These are phyloP conservation scores for Aspergillus floridensis DNA, from an alignment of 2,329 filamentous ascomycete species.

Conservation along the genomic window DNA sequence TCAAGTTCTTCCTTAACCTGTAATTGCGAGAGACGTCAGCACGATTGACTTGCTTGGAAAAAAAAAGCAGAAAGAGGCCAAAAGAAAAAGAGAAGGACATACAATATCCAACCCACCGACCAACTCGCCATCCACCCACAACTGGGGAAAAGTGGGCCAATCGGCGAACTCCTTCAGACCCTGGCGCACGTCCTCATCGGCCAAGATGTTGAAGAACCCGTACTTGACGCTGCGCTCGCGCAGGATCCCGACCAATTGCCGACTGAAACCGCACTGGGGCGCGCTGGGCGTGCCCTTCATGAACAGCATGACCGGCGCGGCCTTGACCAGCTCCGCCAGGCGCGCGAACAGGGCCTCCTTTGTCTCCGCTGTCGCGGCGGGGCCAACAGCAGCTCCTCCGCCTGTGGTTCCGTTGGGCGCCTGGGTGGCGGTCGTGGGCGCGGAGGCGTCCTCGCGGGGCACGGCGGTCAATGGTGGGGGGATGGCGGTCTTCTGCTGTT, in stretches of 20 bases:
- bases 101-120: slow-evolving; percentile 96
- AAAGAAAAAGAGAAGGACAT: slow-evolving; percentile 42
- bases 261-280: slow-evolving; percentile 88
- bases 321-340: slow-evolving; percentile 81
- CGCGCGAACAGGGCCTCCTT: slow-evolving; percentile 85
- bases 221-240: slow-evolving; percentile 91
- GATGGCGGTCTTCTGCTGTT: slow-evolving; percentile 34
- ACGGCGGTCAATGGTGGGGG: slow-evolving; percentile 41
- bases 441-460: slow-evolving; percentile 35
- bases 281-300: slow-evolving; percentile 93
- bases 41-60: slow-evolving; percentile 1
- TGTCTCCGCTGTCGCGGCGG: slow-evolving; percentile 54
- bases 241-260: slow-evolving; percentile 81
- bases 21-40: slow-evolving; percentile 12
- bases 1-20: slow-evolving; percentile 93
- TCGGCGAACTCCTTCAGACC: slow-evolving; percentile 97
- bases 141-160: slow-evolving; percentile 95
- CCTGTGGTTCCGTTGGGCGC: slow-evolving; percentile 26
- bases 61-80: background rate
- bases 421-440: slow-evolving; percentile 31
- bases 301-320: slow-evolving; percentile 96
- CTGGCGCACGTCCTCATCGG: slow-evolving; percentile 94
- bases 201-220: slow-evolving; percentile 98
- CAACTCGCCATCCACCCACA: slow-evolving; percentile 87
- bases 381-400: slow-evolving; percentile 18